phyloP scores from a whole-genome alignment of 2,329 filamentous ascomycete genomes.

The Colletotrichum cereale region DNA sequence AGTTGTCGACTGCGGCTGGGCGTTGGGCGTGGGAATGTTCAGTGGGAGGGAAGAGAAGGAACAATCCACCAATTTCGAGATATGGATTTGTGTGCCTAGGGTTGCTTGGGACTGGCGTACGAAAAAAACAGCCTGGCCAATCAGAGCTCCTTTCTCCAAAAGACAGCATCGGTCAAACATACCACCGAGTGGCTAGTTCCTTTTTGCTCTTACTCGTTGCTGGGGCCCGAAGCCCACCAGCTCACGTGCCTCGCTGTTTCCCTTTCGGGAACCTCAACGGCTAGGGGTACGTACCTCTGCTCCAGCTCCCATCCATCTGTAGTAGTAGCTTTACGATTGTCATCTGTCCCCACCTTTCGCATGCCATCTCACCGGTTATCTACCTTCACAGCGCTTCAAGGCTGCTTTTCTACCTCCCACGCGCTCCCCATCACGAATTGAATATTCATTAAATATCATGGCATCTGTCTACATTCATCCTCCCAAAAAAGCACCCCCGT shows the following conservation, averaged over 20 bases:
- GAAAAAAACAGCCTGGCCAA: constrained; percentile 48
- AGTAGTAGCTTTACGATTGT: too few species aligned
- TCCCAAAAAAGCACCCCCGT: constrained; percentile 43
- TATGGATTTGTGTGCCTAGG: constrained; percentile 56
- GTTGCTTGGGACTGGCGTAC: constrained; percentile 45
- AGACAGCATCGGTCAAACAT: constrained; percentile 18
- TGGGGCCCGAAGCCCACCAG: constrained; percentile 5
- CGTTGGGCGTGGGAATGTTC: constrained; percentile 51
- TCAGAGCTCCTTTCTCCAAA: constrained; percentile 40
- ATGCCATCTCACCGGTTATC: neutral
- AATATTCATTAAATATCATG: constrained; percentile 43
- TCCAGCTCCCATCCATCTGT: too few species aligned
- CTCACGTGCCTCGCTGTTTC: constrained; percentile 23
- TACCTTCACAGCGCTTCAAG: neutral
- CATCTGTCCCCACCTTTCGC: neutral
- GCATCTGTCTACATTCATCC: constrained; percentile 59
- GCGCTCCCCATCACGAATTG: neutral
- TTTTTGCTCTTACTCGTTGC: neutral
- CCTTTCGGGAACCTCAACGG: constrained; percentile 1
- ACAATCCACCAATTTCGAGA: constrained; percentile 49
- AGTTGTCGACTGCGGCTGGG: constrained; percentile 57
- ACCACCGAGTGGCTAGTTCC: neutral
- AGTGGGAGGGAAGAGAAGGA: constrained; percentile 43
- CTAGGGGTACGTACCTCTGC: neutral
- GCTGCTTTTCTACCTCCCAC: too few species aligned